Base-by-base conservation (phyloP, 441 rosid species). In the Corymbia citriodora region DNA sequence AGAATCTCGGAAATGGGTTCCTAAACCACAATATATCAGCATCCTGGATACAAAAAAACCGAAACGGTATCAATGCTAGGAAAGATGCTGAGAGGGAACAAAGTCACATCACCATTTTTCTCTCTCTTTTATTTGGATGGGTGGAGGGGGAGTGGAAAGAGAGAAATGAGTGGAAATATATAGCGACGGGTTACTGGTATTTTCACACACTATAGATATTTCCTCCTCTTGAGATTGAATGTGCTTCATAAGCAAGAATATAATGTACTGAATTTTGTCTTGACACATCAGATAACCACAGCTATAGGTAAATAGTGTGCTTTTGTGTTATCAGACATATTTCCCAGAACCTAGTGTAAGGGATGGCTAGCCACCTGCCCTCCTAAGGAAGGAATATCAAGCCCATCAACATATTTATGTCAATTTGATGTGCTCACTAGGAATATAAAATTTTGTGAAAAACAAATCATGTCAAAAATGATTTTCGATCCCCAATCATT, bases 1-100 rank as follows among this genome's bases (percentile, higher is more conserved):
- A 94, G 89, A 98, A 95, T 92, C 93, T 95, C 29, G 95, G 96
- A 94, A 97, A 97, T 90, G 99, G 99, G 92, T 98, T 94, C 91
- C 99, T 93, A 91, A 97, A 94, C 99, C 99, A 98, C 99, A 97
- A 95, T 93, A 97, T 91, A 95, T 98, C 99, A 87, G 96, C 97
- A 95, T 98, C 99, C 99, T 97, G 95, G 90, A 92, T 63, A 57
- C 25, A 89, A 85, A 85, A 65, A 49, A 53, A 90, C 74, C 79
- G 36, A 90, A 89, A 55, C 10, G 83, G 89, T 40, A 88, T 40
- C 92, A 79, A 79, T 79, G 85, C 85, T 21, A 40, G 17, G 74
- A 74, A 89, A 45, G 9, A 81, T 50, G 52, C 45, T 79, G 29
- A 79, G 85, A 74, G 52, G 85, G 17, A 74, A 25, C 17, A 21